Conservation (phyloP, 345 rosid species). For the Populus tremula region DNA sequence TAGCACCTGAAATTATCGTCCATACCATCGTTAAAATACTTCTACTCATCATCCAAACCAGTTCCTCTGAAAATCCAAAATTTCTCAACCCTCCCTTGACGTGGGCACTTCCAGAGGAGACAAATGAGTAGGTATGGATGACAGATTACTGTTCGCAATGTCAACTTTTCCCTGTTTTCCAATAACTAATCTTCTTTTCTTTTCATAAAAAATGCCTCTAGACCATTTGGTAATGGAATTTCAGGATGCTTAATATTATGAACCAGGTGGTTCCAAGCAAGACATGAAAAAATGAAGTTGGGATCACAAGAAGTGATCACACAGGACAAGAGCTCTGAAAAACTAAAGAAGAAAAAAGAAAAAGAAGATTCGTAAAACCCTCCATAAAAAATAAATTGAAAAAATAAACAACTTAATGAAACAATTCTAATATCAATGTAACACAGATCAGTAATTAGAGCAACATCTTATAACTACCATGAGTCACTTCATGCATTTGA, state of each 20-base stretch:
- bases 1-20: no score
- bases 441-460: not conserved
- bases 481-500: not conserved
- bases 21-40: no score
- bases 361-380: not conserved
- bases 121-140: not conserved
- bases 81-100: not conserved
- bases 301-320: not conserved
- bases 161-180: not conserved
- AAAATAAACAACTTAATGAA: not conserved
- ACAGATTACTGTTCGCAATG: not conserved
- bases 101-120: not conserved
- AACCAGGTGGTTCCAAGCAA: not conserved
- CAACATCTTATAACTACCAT: not conserved
- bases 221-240: not conserved
- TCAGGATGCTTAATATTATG: not conserved
- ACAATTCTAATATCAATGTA: not conserved
- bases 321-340: not conserved
- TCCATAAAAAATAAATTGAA: not conserved
- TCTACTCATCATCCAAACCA: no score
- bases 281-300: not conserved
- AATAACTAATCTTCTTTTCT: not conserved
- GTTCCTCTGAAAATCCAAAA: not conserved
- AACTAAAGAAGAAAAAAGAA: not conserved
- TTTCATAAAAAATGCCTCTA: not conserved